These are phyloP conservation scores for Wickerhamiella dianesei DNA, from an alignment of 805 yeast species.

Conservation along the genomic window DNA sequence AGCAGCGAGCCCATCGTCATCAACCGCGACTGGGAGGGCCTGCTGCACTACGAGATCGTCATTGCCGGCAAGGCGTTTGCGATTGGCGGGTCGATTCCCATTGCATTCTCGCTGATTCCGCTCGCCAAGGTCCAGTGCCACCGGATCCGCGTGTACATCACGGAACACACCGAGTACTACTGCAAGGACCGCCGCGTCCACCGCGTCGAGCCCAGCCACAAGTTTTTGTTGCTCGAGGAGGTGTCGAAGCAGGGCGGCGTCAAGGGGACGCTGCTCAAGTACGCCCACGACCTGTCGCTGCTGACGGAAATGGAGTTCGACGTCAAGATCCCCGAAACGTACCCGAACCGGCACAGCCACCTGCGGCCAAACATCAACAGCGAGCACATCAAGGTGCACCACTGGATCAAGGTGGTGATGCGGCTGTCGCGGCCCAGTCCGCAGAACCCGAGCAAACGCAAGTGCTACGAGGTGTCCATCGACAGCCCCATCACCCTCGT, in stretches of 20 bases:
- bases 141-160: slow-evolving; percentile 67
- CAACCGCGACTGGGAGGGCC: slow-evolving; percentile 86
- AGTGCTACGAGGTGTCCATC: slow-evolving; percentile 86
- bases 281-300: slow-evolving; percentile 18
- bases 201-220: slow-evolving; percentile 78
- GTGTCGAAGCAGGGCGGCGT: slow-evolving; percentile 20
- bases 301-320: slow-evolving; percentile 73
- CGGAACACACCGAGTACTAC: slow-evolving; percentile 85
- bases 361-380: slow-evolving; percentile 77
- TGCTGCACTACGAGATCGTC: slow-evolving; percentile 75
- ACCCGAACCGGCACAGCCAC: slow-evolving; percentile 41
- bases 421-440: slow-evolving; percentile 59
- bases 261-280: slow-evolving; percentile 19
- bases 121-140: slow-evolving; percentile 78
- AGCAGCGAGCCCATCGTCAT: slow-evolving; percentile 89
- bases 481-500: slow-evolving; percentile 87
- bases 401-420: slow-evolving; percentile 86
- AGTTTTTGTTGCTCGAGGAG: slow-evolving; percentile 68
- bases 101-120: slow-evolving; percentile 74
- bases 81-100: slow-evolving; percentile 68
- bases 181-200: slow-evolving; percentile 80
- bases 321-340: slow-evolving; percentile 63
- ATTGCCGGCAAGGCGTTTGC: slow-evolving; percentile 83
- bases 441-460: slow-evolving; percentile 39
- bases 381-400: slow-evolving; percentile 72